phyloP scores from a whole-genome alignment of 495 filamentous ascomycete genomes.

The Sordaria brevicollis region DNA sequence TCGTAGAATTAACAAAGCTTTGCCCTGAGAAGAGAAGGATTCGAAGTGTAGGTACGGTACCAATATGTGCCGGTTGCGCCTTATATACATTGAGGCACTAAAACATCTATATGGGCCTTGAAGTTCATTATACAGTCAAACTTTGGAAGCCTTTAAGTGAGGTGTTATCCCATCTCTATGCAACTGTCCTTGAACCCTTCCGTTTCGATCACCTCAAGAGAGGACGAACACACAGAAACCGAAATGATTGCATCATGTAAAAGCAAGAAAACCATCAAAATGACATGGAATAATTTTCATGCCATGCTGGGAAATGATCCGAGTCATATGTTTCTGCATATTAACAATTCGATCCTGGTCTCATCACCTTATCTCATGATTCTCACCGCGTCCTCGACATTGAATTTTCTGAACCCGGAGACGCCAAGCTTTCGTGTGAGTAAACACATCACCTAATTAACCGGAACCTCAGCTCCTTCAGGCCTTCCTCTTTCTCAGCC shows the following conservation, averaged over 20 bases:
- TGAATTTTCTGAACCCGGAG: not conserved
- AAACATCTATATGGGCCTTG: not conserved
- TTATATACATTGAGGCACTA: not conserved
- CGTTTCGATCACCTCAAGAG: not conserved
- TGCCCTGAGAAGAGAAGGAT: not conserved
- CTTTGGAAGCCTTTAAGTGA: not conserved
- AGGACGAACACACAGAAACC: not conserved
- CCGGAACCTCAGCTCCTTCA: not conserved
- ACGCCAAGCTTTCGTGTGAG: not conserved
- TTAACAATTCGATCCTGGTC: not conserved
- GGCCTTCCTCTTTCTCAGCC: not conserved
- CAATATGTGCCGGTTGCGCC: not conserved
- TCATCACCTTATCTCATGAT: not conserved
- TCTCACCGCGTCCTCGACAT: not conserved
- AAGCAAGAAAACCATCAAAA: not conserved
- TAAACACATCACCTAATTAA: not conserved
- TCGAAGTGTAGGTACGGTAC: not conserved
- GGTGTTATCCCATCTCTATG: not conserved
- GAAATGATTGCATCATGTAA: not conserved
- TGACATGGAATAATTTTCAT: not conserved
- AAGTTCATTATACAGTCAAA: not conserved
- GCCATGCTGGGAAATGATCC: not conserved
- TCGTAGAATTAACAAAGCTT: not conserved
- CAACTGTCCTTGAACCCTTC: not conserved
- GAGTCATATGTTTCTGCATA: not conserved